Evolutionary conservation across 371 early-diverging fungal species (phyloP), one percentile per base, ranked within the genome.

Genomic region (Batrachochytrium dendrobatidis): DNA sequence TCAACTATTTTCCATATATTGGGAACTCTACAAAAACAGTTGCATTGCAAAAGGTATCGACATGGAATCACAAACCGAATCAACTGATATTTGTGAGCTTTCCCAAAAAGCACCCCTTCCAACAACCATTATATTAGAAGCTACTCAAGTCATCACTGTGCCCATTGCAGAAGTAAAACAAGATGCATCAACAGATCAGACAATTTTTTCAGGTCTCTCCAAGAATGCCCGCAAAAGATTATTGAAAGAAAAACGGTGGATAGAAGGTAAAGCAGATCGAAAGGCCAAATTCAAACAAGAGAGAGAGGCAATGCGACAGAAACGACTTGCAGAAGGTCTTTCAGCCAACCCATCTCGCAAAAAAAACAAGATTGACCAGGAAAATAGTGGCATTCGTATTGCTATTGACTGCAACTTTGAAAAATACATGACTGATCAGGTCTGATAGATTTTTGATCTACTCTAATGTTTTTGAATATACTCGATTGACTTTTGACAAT

Each of bases 181-280:
- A n/a, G n/a, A n/a, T n/a, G n/a, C n/a, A n/a, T n/a, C n/a, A n/a
- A n/a, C n/a, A n/a, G n/a, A n/a, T n/a, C n/a, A n/a, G n/a, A n/a
- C n/a, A n/a, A n/a, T n/a, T n/a, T n/a, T n/a, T n/a, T n/a, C n/a
- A n/a, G 39, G 56, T 50, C 60, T 75, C 4, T 70, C 71, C 33
- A 68, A 68, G 35, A 68, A 67, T 34, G 71, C 72, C 4, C 67
- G 33, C 33, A 77, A 77, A 53, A 59, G 64, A 25, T 60, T 57
- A 18, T 43, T 55, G 25, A 63, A 64, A 20, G 60, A 68, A 39
- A 55, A 62, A 29, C 29, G 59, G 28, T 71, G 68, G 65, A 59
- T 52, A n/a, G 68, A 70, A 50, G 49, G 45, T 5, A 59, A 64
- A 33, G 77, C 76, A 22, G 69, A 71, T 54, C 67, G 74, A 7